Evolutionary conservation across 768 basidiomycete genomes (phyloP).

Genomic region (Royoungia palumana): DNA sequence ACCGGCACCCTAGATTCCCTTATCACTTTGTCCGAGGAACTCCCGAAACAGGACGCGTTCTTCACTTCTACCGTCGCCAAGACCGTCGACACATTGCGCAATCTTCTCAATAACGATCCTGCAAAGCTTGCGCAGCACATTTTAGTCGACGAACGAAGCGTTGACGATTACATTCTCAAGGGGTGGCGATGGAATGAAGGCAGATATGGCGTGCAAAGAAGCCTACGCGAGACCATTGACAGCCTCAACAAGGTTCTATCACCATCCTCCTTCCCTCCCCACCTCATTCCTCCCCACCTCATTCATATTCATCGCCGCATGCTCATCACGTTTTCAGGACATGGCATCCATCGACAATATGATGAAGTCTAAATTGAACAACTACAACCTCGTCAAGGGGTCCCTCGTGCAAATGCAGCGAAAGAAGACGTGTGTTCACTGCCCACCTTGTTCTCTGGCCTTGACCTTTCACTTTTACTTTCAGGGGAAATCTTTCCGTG

Average conservation of each 20-base stretch:
- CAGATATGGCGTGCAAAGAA: slow-evolving; percentile 80
- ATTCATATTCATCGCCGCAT: slow-evolving; percentile 22
- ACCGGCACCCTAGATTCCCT: slow-evolving; percentile 92
- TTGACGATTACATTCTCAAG: slow-evolving; percentile 75
- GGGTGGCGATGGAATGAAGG: slow-evolving; percentile 94
- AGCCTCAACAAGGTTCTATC: slow-evolving; percentile 71
- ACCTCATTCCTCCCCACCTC: slow-evolving; percentile 11
- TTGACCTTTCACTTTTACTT: slow-evolving; percentile 4
- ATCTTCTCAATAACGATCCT: slow-evolving; percentile 85
- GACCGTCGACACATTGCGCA: slow-evolving; percentile 90
- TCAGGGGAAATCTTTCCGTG: slow-evolving; percentile 92
- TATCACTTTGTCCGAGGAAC: slow-evolving; percentile 83
- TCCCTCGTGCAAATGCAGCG: slow-evolving; percentile 88
- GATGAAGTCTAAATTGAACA: slow-evolving; percentile 87
- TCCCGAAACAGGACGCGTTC: slow-evolving; percentile 86
- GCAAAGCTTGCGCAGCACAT: slow-evolving; percentile 71
- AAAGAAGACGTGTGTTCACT: slow-evolving; percentile 74
- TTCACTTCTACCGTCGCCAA: slow-evolving; percentile 90
- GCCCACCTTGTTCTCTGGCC: neutral
- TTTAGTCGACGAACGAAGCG: slow-evolving; percentile 71
- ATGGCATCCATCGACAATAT: slow-evolving; percentile 92
- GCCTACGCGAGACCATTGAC: slow-evolving; percentile 83
- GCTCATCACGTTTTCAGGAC: slow-evolving; percentile 50
- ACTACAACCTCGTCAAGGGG: slow-evolving; percentile 93
- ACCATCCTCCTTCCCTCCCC: slow-evolving; percentile 8